Evolutionary conservation across 1,284 basidiomycete species (phyloP).

Genomic region (Rhodotorula glutinis): DNA sequence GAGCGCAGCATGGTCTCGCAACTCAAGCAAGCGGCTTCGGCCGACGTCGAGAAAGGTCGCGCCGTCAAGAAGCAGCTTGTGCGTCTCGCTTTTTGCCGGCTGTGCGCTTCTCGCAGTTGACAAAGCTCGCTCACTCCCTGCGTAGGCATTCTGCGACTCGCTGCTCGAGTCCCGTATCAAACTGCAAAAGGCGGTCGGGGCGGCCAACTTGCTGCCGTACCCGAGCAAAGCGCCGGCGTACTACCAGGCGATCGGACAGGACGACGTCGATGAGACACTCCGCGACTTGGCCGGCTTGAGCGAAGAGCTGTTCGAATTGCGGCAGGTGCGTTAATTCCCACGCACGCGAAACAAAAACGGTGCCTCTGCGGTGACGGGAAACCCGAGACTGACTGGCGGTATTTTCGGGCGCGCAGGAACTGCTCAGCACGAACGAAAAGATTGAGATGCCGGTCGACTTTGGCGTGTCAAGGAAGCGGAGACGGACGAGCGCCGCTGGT

Average conservation of each 20-base stretch:
- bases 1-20: conserved; percentile 57
- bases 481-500: conserved; percentile 42
- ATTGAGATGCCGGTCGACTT: conserved; percentile 15
- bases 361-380: no score
- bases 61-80: conserved; percentile 79
- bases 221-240: conserved; percentile 13
- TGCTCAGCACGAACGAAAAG: conserved; percentile 13
- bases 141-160: conserved; percentile 73
- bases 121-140: background rate
- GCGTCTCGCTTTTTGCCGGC: conserved; percentile 44
- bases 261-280: conserved; percentile 36
- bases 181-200: conserved; percentile 71
- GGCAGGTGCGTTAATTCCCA: conserved; percentile 11
- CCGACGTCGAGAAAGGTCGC: conserved; percentile 63
- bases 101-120: background rate
- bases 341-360: no score
- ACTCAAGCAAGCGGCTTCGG: conserved; percentile 62
- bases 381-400: no score
- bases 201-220: conserved; percentile 61
- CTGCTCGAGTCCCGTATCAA: conserved; percentile 83
- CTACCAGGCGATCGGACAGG: background rate
- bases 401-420: background rate
- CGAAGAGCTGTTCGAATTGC: conserved; percentile 41
- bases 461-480: conserved; percentile 36
- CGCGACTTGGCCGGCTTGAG: conserved; percentile 31